A percentile compares a stretch with the other conserved stretches of the same genome.
phyloP scores from a whole-genome alignment of 768 basidiomycete species.

The Podaxis mareebaensis region DNA sequence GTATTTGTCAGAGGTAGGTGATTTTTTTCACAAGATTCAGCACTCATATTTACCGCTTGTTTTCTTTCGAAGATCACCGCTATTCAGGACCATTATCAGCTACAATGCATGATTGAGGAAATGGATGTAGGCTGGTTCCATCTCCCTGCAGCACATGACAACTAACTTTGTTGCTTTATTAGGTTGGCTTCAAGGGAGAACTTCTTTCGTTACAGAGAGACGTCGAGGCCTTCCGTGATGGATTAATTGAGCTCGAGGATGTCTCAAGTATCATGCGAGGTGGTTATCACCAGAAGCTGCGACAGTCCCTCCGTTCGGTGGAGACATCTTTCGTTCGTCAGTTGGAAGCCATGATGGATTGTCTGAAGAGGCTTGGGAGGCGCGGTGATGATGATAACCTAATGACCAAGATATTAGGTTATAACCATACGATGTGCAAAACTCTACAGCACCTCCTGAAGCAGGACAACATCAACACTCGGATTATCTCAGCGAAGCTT shows the following conservation, averaged over 20 bases:
- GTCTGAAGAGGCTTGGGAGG: not conserved
- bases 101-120: not conserved
- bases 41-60: not conserved
- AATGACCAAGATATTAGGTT: not conserved
- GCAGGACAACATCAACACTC: not conserved
- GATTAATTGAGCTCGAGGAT: not conserved
- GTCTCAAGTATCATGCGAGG: not conserved
- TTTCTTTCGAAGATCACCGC: not conserved
- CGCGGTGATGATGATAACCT: too few relatives aligned
- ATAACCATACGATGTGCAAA: not conserved
- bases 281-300: not conserved
- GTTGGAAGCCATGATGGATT: not conserved
- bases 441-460: not conserved
- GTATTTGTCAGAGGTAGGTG: not conserved
- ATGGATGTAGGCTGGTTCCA: not conserved
- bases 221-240: not conserved
- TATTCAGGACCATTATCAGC: not conserved
- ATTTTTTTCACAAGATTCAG: not conserved
- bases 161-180: not conserved
- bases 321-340: not conserved
- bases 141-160: not conserved
- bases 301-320: not conserved
- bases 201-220: not conserved
- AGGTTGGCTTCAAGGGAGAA: not conserved
- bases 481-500: not conserved